phyloP scores from a whole-genome alignment of 495 filamentous ascomycete species.

The Bombardia bombarda region DNA sequence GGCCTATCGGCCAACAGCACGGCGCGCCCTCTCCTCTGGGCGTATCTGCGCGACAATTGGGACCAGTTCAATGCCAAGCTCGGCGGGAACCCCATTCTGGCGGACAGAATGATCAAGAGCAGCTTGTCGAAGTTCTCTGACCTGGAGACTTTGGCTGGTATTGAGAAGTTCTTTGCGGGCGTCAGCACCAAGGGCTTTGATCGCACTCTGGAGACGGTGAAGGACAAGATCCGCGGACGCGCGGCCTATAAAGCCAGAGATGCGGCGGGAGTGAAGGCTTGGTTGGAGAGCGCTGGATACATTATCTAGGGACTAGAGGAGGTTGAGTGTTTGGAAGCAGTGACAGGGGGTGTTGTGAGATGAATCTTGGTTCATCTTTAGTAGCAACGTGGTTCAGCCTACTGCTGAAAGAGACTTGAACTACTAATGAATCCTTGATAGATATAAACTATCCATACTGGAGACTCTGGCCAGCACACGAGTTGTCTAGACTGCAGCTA shows the following conservation, averaged over 20 bases:
- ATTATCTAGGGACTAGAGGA: too few species aligned
- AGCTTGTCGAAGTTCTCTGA: conserved; percentile 71
- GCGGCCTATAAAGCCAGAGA: conserved; percentile 73
- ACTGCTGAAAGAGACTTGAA: too few species aligned
- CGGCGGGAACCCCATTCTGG: conserved; percentile 67
- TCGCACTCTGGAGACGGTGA: conserved; percentile 67
- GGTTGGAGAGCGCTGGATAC: conserved; percentile 24
- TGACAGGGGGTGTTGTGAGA: too few species aligned
- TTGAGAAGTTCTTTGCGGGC: conserved; percentile 70
- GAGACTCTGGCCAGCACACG: too few species aligned
- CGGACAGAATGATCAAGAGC: conserved; percentile 78
- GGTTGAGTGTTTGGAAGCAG: too few species aligned
- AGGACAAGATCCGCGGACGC: conserved; percentile 71
- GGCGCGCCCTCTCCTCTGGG: conserved; percentile 66
- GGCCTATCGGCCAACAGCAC: conserved; percentile 63
- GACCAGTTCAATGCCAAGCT: conserved; percentile 55
- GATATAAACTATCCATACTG: too few species aligned
- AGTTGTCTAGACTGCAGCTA: too few species aligned
- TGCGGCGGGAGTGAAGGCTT: conserved; percentile 52
- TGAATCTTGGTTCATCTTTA: too few species aligned
- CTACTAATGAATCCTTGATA: too few species aligned
- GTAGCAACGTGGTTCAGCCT: too few species aligned
- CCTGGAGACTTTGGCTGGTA: conserved; percentile 60
- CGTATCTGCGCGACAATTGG: conserved; percentile 79
- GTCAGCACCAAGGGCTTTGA: conserved; percentile 78